Conservation (phyloP, 2,329 filamentous ascomycete genomes). For the Alternaria triticina region DNA sequence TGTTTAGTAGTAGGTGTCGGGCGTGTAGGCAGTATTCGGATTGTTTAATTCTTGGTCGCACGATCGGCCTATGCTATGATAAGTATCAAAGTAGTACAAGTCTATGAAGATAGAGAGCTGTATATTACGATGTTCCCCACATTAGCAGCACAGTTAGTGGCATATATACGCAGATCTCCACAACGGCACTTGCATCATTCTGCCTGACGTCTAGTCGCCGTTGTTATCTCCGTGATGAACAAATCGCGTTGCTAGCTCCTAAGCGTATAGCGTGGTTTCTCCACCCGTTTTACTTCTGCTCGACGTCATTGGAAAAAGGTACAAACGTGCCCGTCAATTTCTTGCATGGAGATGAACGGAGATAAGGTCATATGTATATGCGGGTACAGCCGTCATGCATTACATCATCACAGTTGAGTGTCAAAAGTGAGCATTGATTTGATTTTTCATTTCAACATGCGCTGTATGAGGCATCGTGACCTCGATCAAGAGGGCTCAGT, state of each 20-base stretch:
- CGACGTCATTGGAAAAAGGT: neutral
- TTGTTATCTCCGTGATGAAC: neutral
- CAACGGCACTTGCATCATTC: neutral
- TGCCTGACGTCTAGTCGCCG: neutral
- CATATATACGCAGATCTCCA: neutral
- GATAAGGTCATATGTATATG: neutral
- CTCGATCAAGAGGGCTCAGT: neutral
- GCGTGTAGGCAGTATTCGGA: neutral
- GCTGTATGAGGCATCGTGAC: neutral
- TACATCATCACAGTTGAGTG: neutral
- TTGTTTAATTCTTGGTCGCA: neutral
- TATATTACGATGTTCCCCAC: neutral
- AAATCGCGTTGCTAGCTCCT: neutral
- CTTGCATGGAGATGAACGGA: neutral
- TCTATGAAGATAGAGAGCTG: neutral
- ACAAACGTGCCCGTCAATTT: neutral
- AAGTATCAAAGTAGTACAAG: neutral
- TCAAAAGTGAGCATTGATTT: neutral
- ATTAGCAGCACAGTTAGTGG: neutral
- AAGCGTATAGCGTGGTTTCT: neutral
- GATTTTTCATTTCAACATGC: neutral
- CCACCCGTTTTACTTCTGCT: neutral
- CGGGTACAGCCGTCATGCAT: slow-evolving; percentile 2
- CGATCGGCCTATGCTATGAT: neutral
- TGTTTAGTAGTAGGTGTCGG: too few relatives aligned